These are phyloP conservation scores for Athelia psychrophila DNA, from an alignment of 1,284 basidiomycete genomes.

Conservation along the genomic window DNA sequence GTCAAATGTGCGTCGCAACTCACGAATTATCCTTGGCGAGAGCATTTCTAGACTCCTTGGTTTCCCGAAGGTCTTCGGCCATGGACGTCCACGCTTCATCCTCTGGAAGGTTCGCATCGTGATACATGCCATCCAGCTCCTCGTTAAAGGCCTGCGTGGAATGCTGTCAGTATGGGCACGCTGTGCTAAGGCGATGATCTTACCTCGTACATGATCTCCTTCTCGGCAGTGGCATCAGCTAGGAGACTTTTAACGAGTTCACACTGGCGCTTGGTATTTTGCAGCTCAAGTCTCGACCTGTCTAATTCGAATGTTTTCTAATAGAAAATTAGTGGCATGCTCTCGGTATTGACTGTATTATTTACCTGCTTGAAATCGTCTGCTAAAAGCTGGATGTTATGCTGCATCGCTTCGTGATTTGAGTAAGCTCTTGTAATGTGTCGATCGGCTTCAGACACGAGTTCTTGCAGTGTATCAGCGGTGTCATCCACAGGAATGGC, in stretches of 20 bases:
- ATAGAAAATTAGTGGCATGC: neutral
- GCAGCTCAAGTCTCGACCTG: conserved; percentile 59
- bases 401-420: conserved; percentile 50
- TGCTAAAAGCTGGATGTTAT: conserved; percentile 45
- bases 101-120: conserved; percentile 73
- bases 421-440: conserved; percentile 47
- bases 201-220: conserved; percentile 90
- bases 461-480: conserved; percentile 42
- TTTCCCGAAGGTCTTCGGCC: conserved; percentile 64
- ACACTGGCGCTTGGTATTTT: conserved; percentile 67
- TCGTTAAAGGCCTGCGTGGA: conserved; percentile 84
- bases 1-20: conserved; percentile 24
- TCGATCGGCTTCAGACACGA: conserved; percentile 57
- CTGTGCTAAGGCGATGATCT: conserved; percentile 19
- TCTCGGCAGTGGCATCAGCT: conserved; percentile 75
- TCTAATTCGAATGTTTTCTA: conserved; percentile 61
- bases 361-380: conserved; percentile 56
- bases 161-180: conserved; percentile 6
- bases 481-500: conserved; percentile 19
- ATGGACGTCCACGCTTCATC: conserved; percentile 78
- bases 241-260: conserved; percentile 76
- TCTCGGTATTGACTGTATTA: conserved; percentile 2
- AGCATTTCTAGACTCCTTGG: conserved; percentile 75
- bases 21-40: conserved; percentile 77
- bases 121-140: conserved; percentile 87